Evolutionary conservation across 306 rosid genomes (phyloP).

Genomic region (Cicer pinnatifidum): DNA sequence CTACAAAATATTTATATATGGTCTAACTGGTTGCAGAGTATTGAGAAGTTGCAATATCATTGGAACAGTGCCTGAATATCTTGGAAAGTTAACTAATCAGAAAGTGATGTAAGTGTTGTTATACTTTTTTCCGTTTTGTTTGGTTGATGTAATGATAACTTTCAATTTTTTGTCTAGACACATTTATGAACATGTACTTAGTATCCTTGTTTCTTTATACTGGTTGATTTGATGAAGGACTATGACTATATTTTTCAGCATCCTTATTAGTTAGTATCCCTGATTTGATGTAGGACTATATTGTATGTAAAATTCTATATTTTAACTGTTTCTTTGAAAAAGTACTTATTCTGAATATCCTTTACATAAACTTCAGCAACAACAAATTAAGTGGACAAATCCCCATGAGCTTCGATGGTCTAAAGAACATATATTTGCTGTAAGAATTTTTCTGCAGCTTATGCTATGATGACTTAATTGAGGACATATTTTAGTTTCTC

Average conservation of each 20-base stretch:
- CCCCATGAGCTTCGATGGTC: conserved; percentile 45
- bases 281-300: not conserved
- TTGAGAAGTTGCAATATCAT: conserved; percentile 67
- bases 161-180: not conserved
- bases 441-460: conserved; percentile 45
- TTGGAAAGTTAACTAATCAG: conserved; percentile 45
- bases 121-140: conserved; percentile 14
- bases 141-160: not conserved
- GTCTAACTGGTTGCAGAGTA: conserved; percentile 52
- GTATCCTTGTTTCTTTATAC: not conserved
- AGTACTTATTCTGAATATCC: conserved; percentile 24
- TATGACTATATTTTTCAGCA: not conserved
- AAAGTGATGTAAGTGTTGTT: conserved; percentile 51
- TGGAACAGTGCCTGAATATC: conserved; percentile 54
- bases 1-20: not conserved
- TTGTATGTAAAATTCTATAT: not conserved
- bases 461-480: not conserved
- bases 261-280: no score
- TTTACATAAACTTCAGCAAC: conserved; percentile 68
- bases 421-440: conserved; percentile 44
- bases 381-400: conserved; percentile 61
- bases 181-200: not conserved
- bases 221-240: conserved; percentile 14
- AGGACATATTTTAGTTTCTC: no score
- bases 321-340: not conserved